Percentiles rank a stretch among this genome's conserved stretches.
These are phyloP conservation scores for Penicillium odoratum DNA, from an alignment of 495 filamentous ascomycete species.

Conservation along the genomic window DNA sequence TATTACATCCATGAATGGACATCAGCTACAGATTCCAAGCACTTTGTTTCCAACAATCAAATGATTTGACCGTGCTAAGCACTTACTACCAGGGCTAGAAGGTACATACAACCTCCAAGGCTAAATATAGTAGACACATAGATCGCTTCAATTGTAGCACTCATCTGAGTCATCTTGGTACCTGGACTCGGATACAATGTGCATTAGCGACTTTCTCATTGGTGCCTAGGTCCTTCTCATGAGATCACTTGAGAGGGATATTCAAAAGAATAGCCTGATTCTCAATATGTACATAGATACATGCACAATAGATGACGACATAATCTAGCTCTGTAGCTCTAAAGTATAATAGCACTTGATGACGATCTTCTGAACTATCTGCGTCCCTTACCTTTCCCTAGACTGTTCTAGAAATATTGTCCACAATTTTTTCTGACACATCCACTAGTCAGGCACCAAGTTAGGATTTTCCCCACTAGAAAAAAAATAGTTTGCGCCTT, in stretches of 20 bases:
- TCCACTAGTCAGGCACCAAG: constrained; percentile 8
- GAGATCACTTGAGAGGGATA: too few relatives aligned
- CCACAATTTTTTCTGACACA: constrained; percentile 6
- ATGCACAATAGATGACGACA: not conserved
- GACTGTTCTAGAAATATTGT: constrained; percentile 6
- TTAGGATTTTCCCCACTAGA: constrained; percentile 12
- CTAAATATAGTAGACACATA: too few relatives aligned
- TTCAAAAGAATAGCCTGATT: not conserved
- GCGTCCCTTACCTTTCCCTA: not conserved
- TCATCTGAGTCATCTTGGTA: not conserved
- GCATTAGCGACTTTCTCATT: not conserved
- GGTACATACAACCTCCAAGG: too few relatives aligned
- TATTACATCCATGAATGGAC: too few relatives aligned
- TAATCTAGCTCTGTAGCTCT: not conserved
- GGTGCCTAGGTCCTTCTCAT: not conserved
- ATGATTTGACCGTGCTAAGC: too few relatives aligned
- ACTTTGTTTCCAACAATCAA: too few relatives aligned
- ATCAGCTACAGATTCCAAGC: too few relatives aligned
- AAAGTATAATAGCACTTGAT: not conserved
- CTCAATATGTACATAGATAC: not conserved
- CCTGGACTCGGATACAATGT: not conserved
- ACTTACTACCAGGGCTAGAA: not conserved
- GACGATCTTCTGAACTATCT: not conserved
- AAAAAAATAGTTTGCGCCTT: constrained; percentile 16
- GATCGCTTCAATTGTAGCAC: too few relatives aligned